Evolutionary conservation across 306 rosid genomes (phyloP), one percentile per base, ranked within the genome.

Genomic region (Abrus precatorius): DNA sequence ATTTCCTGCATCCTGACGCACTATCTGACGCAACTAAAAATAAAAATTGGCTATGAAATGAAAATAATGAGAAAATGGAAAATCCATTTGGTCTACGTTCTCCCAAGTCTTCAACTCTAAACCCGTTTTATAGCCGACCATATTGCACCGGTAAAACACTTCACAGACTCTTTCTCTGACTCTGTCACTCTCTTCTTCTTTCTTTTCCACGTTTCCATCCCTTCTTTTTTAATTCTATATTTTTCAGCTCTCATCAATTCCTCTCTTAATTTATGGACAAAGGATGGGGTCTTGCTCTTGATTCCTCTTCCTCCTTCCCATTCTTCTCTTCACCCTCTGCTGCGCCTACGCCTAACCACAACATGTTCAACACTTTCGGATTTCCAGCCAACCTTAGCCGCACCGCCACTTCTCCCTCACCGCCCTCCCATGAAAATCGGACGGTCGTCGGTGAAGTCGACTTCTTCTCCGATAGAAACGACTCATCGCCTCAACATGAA

Each of bases 261-360:
- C 3, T 2, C 40, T 40, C 55, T 20, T 32, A 4, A 2, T 92
- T 80, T 85, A 92, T 94, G 96, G 94, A 92, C 89, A 90, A 85
- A 85, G 94, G 92, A 86, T 91, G 97, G 94, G 91, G 91, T 48
- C 90, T 94, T 0, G 77, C 95, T 56, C 91, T 95, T 68, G 93
- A 91, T 70, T 76, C 92, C 34, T 59, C 82, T 6, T 44, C 32
- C 2, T 55, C 75, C 4, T 74, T 44, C 56, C 79, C 82, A 6
- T 85, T 81, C 67, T 83, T 90, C 41, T 52, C 78, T 50, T 47
- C 77, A 0, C 29, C 82, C 3, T 33, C 32, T 6, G 5, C 2
- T 67, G 67, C 50, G 13, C 68, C 6, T 62, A 67, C 50, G 13
- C 68, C 6, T 62, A 66, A 59, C 36, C 40, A 71, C 30, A 75